These are phyloP conservation scores for Aspergillus quadricinctus DNA, from an alignment of 2,329 filamentous ascomycete species.

Conservation along the genomic window DNA sequence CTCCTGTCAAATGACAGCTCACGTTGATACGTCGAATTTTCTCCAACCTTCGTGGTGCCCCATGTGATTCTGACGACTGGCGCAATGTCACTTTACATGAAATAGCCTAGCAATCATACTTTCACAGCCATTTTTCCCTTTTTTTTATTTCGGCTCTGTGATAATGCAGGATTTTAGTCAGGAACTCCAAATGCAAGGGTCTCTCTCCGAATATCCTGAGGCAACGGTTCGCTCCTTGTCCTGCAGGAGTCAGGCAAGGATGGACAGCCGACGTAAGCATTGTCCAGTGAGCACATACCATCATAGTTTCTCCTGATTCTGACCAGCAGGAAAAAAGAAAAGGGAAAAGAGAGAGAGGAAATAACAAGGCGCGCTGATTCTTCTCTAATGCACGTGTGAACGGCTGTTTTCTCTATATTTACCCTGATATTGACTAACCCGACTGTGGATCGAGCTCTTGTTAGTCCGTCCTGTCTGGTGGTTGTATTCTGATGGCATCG, in stretches of 20 bases:
- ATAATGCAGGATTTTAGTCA: conserved; percentile 11
- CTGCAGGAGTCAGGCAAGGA: conserved; percentile 17
- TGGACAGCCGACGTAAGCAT: conserved; percentile 9
- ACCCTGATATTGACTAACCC: not conserved
- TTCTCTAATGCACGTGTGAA: conserved; percentile 19
- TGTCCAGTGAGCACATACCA: not conserved
- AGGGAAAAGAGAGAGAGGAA: conserved; percentile 3
- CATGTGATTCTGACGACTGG: conserved; percentile 1
- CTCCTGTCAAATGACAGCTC: conserved; percentile 21
- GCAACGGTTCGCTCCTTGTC: conserved; percentile 10
- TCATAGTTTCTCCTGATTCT: not conserved
- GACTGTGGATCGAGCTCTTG: conserved; percentile 11
- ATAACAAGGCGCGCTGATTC: not conserved
- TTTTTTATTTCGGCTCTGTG: not conserved
- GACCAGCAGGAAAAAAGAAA: not conserved
- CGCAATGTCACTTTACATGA: not conserved
- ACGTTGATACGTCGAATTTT: conserved; percentile 28
- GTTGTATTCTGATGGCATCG: conserved; percentile 16
- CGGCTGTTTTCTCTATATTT: conserved; percentile 11
- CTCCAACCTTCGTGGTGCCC: conserved; percentile 2
- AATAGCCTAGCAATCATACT: not conserved
- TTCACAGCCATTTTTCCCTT: not conserved
- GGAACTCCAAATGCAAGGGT: conserved; percentile 17
- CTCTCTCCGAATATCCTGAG: conserved; percentile 8
- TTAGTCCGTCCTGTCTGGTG: conserved; percentile 12